These are phyloP conservation scores for Polytolypa hystricis DNA, from an alignment of 2,329 filamentous ascomycete species.

Conservation along the genomic window DNA sequence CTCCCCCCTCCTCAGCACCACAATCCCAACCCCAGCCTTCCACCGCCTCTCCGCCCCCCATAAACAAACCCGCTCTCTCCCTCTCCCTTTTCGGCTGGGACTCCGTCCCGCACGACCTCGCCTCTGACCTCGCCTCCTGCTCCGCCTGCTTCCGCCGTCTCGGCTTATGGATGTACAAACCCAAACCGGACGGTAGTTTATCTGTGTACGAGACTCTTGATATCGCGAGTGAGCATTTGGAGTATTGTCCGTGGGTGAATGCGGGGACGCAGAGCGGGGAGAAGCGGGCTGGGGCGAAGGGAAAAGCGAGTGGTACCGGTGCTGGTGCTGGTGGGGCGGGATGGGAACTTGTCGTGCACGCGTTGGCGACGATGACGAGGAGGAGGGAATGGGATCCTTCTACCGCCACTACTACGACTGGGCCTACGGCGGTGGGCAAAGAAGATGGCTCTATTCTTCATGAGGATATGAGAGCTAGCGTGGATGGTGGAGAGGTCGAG, in stretches of 20 bases:
- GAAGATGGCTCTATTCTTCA: too few relatives aligned
- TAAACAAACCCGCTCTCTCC: conserved; percentile 53
- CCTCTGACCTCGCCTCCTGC: conserved; percentile 60
- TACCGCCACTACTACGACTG: conserved; percentile 18
- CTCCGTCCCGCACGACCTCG: conserved; percentile 39
- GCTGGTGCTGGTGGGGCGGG: conserved; percentile 28
- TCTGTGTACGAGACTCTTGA: conserved; percentile 46
- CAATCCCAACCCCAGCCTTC: too few relatives aligned
- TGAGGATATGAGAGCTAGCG: too few relatives aligned
- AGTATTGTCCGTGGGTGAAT: conserved; percentile 75
- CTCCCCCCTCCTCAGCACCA: too few relatives aligned
- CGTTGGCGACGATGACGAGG: conserved; percentile 31
- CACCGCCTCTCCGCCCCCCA: too few relatives aligned
- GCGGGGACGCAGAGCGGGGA: conserved; percentile 46
- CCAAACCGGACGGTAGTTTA: conserved; percentile 47
- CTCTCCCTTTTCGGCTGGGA: conserved; percentile 70
- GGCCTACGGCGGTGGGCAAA: conserved; percentile 17
- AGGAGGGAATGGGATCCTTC: conserved; percentile 19
- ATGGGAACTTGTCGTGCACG: conserved; percentile 35
- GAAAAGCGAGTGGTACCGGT: too few relatives aligned
- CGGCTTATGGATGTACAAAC: conserved; percentile 88
- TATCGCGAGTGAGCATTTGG: conserved; percentile 60
- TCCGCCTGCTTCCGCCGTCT: conserved; percentile 77
- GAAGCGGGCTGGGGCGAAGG: conserved; percentile 21
- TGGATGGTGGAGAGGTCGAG: conserved; percentile 7